Evolutionary conservation across 441 rosid genomes (phyloP).

Genomic region (Lepidium campestre): DNA sequence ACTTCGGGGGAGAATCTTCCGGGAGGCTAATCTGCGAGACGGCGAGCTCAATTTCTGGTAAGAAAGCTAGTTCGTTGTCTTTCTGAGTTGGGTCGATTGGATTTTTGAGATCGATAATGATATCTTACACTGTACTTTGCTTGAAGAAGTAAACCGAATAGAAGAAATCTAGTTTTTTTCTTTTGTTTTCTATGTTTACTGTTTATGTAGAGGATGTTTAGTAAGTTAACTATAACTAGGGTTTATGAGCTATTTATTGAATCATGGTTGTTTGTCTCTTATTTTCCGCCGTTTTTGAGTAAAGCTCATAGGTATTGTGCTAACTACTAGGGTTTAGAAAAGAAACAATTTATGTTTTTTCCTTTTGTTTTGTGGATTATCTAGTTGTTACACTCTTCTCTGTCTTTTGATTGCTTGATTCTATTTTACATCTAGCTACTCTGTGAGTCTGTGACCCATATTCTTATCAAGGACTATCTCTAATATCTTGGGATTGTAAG

Average conservation of each 20-base stretch:
- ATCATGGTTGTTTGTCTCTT: neutral
- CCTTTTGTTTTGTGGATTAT: neutral
- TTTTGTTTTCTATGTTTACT: neutral
- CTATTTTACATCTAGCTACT: neutral
- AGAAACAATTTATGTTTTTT: neutral
- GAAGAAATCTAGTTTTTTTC: neutral
- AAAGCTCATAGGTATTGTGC: neutral
- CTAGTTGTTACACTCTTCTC: neutral
- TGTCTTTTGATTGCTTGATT: neutral
- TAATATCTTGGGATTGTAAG: neutral
- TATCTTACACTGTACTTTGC: neutral
- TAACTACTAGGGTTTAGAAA: neutral
- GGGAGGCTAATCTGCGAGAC: constrained; percentile 1
- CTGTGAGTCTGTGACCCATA: neutral
- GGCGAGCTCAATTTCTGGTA: constrained; percentile 16
- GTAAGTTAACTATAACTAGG: constrained; percentile 4
- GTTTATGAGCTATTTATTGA: neutral
- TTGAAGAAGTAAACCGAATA: neutral
- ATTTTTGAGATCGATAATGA: neutral
- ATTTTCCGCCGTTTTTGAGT: neutral
- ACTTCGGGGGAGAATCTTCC: neutral
- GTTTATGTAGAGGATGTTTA: neutral
- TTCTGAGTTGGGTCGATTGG: neutral
- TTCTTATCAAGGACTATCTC: neutral
- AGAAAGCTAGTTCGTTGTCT: neutral